phyloP scores from a whole-genome alignment of 2,329 filamentous ascomycete genomes.

The Berkeleyomyces basicola region DNA sequence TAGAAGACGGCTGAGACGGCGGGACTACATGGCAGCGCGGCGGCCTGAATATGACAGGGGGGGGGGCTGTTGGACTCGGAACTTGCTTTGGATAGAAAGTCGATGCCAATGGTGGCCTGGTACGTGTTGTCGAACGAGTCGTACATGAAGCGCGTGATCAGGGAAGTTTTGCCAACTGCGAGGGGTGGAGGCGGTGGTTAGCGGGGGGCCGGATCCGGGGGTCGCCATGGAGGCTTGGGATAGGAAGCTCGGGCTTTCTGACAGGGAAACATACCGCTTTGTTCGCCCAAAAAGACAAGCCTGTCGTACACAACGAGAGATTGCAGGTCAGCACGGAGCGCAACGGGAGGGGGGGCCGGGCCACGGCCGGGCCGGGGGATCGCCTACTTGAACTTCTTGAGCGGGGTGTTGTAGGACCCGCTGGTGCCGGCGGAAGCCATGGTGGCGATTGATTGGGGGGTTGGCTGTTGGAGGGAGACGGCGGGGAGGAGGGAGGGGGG shows the following conservation, averaged over 20 bases:
- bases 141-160: constrained; percentile 99
- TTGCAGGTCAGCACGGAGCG: constrained; percentile 7
- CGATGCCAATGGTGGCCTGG: constrained; percentile 97
- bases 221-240: not conserved
- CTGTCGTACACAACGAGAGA: constrained; percentile 27
- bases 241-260: not conserved
- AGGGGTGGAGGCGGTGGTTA: constrained; percentile 9
- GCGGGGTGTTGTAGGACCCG: constrained; percentile 90
- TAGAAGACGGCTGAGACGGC: not conserved
- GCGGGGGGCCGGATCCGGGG: not conserved
- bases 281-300: constrained; percentile 93
- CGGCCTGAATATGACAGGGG: not conserved
- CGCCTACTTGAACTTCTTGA: constrained; percentile 98
- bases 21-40: not conserved
- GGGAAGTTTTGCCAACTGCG: constrained; percentile 88
- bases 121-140: constrained; percentile 99
- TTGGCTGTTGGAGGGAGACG: not conserved
- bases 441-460: constrained; percentile 20
- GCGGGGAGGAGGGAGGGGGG: not conserved
- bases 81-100: constrained; percentile 88
- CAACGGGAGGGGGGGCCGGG: not conserved
- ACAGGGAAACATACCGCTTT: constrained; percentile 58
- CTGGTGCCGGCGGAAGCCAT: constrained; percentile 64
- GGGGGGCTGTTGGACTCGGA: not conserved
- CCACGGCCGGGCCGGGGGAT: not conserved